phyloP scores from a whole-genome alignment of 2,329 filamentous ascomycete genomes.

The Uncinocarpus reesii region DNA sequence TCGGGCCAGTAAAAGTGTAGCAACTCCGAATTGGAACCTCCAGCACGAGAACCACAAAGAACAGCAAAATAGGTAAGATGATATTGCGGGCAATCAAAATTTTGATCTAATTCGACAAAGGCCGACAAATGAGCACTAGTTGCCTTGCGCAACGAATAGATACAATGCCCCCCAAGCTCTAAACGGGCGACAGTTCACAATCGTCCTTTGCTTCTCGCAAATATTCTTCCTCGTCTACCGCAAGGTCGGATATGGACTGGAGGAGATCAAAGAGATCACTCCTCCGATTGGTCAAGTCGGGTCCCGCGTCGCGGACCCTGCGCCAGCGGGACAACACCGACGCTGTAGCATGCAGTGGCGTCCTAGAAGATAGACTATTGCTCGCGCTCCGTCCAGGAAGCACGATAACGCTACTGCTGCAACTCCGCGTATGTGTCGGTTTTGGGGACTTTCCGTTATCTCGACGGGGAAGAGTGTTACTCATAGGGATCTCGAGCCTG shows the following conservation, averaged over 20 bases:
- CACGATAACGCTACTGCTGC: slow-evolving; percentile 24
- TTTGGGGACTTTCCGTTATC: neutral
- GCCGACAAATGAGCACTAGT: too few relatives aligned
- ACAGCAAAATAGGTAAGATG: too few relatives aligned
- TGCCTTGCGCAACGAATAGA: too few relatives aligned
- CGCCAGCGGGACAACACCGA: slow-evolving; percentile 17
- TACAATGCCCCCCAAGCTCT: too few relatives aligned
- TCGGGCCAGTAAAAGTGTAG: too few relatives aligned
- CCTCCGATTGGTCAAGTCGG: slow-evolving; percentile 21
- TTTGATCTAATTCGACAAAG: too few relatives aligned
- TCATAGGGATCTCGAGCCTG: neutral
- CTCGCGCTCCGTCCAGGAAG: slow-evolving; percentile 21
- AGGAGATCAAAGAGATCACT: slow-evolving; percentile 32
- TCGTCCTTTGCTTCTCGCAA: neutral
- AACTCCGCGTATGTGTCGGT: slow-evolving; percentile 15
- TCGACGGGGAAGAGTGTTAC: neutral
- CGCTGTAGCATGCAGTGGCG: slow-evolving; percentile 10
- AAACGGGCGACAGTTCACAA: neutral
- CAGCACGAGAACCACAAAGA: too few relatives aligned
- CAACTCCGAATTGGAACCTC: too few relatives aligned
- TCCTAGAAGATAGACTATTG: slow-evolving; percentile 6
- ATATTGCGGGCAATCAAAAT: too few relatives aligned
- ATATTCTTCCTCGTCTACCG: neutral
- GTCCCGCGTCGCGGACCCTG: slow-evolving; percentile 12
- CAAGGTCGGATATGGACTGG: slow-evolving; percentile 13